These are phyloP conservation scores for Dalbergia cultrata DNA, from an alignment of 306 rosid species.

Conservation along the genomic window DNA sequence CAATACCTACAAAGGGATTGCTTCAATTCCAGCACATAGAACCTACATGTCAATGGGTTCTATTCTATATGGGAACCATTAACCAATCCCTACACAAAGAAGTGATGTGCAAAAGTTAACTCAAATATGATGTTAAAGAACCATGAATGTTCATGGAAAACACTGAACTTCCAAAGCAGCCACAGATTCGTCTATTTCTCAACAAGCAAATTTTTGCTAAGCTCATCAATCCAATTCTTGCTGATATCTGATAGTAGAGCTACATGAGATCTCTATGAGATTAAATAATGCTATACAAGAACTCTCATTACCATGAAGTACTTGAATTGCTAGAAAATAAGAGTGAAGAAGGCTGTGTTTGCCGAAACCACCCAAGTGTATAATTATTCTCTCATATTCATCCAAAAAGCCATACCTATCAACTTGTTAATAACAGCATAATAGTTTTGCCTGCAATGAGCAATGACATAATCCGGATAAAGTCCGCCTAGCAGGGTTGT, in stretches of 20 bases:
- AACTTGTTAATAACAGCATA: constrained; percentile 4
- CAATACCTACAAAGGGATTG: background rate
- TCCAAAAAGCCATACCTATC: constrained; percentile 7
- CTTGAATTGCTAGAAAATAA: background rate
- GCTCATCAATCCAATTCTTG: constrained; percentile 15
- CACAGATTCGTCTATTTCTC: constrained; percentile 2
- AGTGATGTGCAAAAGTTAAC: background rate
- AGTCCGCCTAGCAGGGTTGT: background rate
- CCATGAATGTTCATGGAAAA: background rate
- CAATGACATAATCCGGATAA: background rate
- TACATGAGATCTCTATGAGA: background rate
- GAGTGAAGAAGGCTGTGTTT: background rate
- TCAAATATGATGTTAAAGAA: background rate
- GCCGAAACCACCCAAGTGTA: background rate
- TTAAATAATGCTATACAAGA: background rate
- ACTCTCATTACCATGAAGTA: background rate
- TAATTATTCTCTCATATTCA: constrained; percentile 4
- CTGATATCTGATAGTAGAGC: background rate
- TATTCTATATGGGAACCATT: background rate
- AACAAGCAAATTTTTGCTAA: background rate
- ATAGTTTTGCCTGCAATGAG: constrained; percentile 3
- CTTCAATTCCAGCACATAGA: background rate
- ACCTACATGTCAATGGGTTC: background rate
- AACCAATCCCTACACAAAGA: background rate
- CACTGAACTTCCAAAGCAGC: background rate